A percentile compares a stretch with the other conserved stretches of the same genome.
Evolutionary conservation across 768 basidiomycete genomes (phyloP).

Genomic region (Austroboletus eburneus): DNA sequence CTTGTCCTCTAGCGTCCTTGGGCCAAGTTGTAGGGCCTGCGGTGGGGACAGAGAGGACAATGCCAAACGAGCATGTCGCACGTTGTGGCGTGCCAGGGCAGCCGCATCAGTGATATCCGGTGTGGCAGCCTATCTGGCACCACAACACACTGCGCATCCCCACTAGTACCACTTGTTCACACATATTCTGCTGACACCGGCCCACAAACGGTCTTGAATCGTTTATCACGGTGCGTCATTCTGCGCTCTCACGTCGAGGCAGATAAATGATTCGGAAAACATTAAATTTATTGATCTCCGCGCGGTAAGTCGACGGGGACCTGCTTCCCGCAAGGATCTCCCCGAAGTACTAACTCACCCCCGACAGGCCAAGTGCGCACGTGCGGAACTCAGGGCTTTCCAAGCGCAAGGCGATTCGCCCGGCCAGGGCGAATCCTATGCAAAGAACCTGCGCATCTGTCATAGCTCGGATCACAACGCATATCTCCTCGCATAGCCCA

Average conservation of each 20-base stretch:
- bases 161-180: background rate
- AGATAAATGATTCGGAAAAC: background rate
- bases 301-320: conserved; percentile 1
- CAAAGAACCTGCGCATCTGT: conserved; percentile 5
- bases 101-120: conserved; percentile 19
- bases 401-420: conserved; percentile 13
- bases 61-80: conserved; percentile 9
- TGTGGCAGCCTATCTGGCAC: too few relatives aligned
- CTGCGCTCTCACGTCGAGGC: background rate
- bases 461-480: conserved; percentile 1
- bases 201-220: conserved; percentile 2
- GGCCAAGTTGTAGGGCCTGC: conserved; percentile 7
- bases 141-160: background rate
- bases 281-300: background rate
- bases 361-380: background rate
- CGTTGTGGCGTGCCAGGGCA: conserved; percentile 9
- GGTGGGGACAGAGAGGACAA: conserved; percentile 6
- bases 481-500: background rate
- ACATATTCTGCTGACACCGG: conserved; percentile 7
- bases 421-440: conserved; percentile 3
- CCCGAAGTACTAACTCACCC: background rate
- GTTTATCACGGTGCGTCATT: conserved; percentile 8
- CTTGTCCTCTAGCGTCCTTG: background rate
- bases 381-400: background rate
- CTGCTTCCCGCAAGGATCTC: conserved; percentile 3